Percentiles rank a stretch among this genome's conserved stretches.
These are phyloP conservation scores for Pulicaria dysenterica DNA, from an alignment of 129 eudicot species.

Conservation along the genomic window DNA sequence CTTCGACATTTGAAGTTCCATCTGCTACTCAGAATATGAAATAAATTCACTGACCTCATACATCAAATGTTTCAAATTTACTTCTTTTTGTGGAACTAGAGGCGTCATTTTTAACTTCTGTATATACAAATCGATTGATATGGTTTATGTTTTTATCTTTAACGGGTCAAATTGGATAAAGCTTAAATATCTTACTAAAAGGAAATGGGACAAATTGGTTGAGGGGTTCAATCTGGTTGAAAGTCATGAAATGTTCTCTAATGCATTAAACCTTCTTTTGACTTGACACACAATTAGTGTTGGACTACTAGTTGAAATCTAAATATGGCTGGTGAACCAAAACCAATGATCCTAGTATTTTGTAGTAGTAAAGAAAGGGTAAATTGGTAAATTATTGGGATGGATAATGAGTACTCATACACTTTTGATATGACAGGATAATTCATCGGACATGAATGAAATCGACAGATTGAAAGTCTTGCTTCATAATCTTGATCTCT, in stretches of 20 bases:
- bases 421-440: conserved; percentile 50
- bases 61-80: not conserved
- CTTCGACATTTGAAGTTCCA: conserved; percentile 10
- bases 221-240: not conserved
- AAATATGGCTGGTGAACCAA: not conserved
- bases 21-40: not conserved
- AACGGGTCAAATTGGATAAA: not conserved
- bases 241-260: not conserved
- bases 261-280: conserved; percentile 7
- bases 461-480: conserved; percentile 65
- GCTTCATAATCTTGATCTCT: conserved; percentile 87
- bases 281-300: not conserved
- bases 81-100: not conserved
- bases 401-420: conserved; percentile 1
- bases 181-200: not conserved
- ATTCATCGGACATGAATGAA: conserved; percentile 44
- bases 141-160: not conserved
- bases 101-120: not conserved
- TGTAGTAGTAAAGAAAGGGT: not conserved
- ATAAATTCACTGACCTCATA: not conserved
- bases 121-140: not conserved
- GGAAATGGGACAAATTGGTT: not conserved
- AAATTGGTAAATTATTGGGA: not conserved
- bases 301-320: conserved; percentile 9
- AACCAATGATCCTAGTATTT: not conserved